Base-by-base conservation (phyloP, 2,329 filamentous ascomycete species). In the Aspergillus hiratsukae region DNA sequence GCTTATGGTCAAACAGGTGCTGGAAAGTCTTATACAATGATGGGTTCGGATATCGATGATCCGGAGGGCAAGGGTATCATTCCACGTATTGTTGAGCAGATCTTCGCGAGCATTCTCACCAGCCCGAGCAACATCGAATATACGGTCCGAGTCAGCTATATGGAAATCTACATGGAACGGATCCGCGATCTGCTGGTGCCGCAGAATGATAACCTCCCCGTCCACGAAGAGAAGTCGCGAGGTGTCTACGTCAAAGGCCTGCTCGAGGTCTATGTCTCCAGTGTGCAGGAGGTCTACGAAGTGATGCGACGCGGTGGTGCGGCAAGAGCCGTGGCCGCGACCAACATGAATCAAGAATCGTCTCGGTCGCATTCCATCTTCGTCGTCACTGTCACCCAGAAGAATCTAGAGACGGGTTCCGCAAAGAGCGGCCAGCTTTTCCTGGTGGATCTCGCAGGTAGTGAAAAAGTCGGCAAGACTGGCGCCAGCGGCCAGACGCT, bases 101-200 rank as follows among this genome's bases (percentile, higher is more conserved):
- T 97, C 72, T 97, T 97, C 73, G 87, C 89, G 66, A 96, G 90
- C 76, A 97, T 97, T 74, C 82, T 97, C 77, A 86, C 89, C 23
- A 96, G 91, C 66, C 90, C 93, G 46, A 87, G 87, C 67, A 96
- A 90, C 64, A 97, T 97, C 73, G 94, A 97, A 76, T 97, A 97
- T 76, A 97, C 92, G n/a, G 93, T 99, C 53, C 87, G 92, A 55
- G 93, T 97, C 70, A 96, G 91, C 75, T 97, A 97, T 77, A 97
- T 99, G 92, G 94, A 99, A 77, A 97, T 99, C 63, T 99, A 99
- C 80, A 99, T 97, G 94, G 94, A 99, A 79, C 87, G 89, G 66
- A 97, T 99, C 73, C 86, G 93, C 68, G 94, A 99, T 85, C 78
- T 99, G 69, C 80, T 99, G 61, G 87, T 88, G 25, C 94, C 94